Percentiles rank a stretch among this genome's conserved stretches.
Evolutionary conservation across 345 rosid genomes (phyloP).

Genomic region (Corymbia maculata): DNA sequence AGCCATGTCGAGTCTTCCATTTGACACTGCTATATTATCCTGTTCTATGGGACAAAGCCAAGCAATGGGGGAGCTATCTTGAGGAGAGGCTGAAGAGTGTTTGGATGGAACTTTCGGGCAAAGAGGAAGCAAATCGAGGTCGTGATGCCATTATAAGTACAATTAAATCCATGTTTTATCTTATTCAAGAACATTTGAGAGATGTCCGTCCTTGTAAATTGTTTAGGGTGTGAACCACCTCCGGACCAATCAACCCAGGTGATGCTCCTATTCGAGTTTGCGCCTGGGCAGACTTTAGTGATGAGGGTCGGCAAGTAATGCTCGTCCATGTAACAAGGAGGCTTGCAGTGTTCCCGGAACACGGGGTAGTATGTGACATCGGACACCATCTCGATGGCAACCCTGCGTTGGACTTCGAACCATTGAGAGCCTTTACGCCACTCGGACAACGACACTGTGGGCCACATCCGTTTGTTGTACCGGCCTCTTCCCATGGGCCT

Average conservation of each 20-base stretch:
- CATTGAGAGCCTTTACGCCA: constrained; percentile 96
- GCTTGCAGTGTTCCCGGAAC: constrained; percentile 44
- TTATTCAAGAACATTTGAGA: constrained; percentile 38
- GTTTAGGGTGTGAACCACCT: constrained; percentile 71
- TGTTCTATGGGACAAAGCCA: constrained; percentile 4
- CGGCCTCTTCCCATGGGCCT: constrained; percentile 65
- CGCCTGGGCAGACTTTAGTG: constrained; percentile 9
- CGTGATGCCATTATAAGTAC: constrained; percentile 42
- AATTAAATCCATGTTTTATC: constrained; percentile 34
- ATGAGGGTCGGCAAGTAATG: constrained; percentile 77
- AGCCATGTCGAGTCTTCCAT: not conserved
- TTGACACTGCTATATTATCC: not conserved
- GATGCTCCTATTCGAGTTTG: constrained; percentile 57
- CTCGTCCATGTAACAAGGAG: constrained; percentile 61
- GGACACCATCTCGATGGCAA: constrained; percentile 49
- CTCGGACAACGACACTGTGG: constrained; percentile 27
- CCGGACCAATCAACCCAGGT: constrained; percentile 82
- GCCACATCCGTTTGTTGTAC: constrained; percentile 44
- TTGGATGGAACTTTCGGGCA: constrained; percentile 68
- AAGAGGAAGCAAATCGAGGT: constrained; percentile 57
- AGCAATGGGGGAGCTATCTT: constrained; percentile 37
- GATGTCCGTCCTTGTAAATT: constrained; percentile 33
- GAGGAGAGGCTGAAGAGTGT: constrained; percentile 45
- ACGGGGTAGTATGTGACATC: constrained; percentile 47
- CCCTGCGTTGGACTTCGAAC: constrained; percentile 58